A percentile compares a stretch with the other conserved stretches of the same genome.
Evolutionary conservation across 345 rosid species (phyloP).

Genomic region (Stellera chamaejasme): DNA sequence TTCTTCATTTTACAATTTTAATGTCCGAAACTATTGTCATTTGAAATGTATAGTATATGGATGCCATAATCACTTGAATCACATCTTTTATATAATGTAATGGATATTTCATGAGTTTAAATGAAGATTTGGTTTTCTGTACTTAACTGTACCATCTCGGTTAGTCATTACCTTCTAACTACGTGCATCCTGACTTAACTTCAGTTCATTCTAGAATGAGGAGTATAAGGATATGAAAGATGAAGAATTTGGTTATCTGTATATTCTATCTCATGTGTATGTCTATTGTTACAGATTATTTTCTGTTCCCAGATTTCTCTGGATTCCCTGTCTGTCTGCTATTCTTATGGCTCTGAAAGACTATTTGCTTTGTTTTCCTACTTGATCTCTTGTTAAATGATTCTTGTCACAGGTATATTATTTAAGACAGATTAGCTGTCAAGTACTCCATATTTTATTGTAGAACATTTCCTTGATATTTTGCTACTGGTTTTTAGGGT

Average conservation of each 20-base stretch:
- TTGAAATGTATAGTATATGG: too few species aligned
- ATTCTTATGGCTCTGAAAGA: too few species aligned
- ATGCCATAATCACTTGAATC: too few species aligned
- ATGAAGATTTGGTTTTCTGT: too few species aligned
- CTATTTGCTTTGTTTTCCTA: not conserved
- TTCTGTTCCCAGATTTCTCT: not conserved
- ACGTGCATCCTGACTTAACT: too few species aligned
- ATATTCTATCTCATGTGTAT: not conserved
- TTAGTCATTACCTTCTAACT: too few species aligned
- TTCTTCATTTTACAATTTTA: too few species aligned
- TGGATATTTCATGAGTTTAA: too few species aligned
- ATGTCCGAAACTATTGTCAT: too few species aligned
- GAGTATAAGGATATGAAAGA: slow-evolving; percentile 1
- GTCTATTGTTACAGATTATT: not conserved
- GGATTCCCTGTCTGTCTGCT: not conserved
- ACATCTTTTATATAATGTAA: too few species aligned
- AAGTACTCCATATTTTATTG: not conserved
- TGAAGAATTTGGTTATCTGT: not conserved
- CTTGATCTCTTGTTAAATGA: not conserved
- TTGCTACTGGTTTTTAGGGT: slow-evolving; percentile 49
- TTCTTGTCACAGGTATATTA: not conserved
- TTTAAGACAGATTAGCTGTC: not conserved
- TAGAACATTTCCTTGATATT: slow-evolving; percentile 6
- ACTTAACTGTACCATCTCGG: too few species aligned
- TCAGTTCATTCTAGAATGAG: not conserved